These are phyloP conservation scores for Microdochium paspali DNA, from an alignment of 2,329 filamentous ascomycete genomes.

Conservation along the genomic window DNA sequence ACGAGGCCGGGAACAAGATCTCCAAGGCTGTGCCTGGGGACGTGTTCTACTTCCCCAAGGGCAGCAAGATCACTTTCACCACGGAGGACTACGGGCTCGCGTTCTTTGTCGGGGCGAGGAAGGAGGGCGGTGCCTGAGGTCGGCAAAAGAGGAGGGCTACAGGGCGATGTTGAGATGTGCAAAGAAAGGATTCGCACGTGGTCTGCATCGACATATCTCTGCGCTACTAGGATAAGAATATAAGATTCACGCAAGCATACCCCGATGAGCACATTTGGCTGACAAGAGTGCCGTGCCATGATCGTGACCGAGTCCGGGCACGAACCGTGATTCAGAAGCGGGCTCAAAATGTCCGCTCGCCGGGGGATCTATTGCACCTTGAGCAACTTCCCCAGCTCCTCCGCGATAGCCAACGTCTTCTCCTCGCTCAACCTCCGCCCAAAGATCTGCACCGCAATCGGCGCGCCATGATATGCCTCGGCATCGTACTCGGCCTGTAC, in stretches of 20 bases:
- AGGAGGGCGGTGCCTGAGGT: slow-evolving; percentile 14
- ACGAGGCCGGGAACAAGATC: slow-evolving; percentile 51
- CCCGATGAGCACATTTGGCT: too few relatives aligned
- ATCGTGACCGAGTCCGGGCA: too few relatives aligned
- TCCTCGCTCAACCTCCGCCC: slow-evolving; percentile 6
- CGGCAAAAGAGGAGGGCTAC: too few relatives aligned
- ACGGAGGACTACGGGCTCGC: slow-evolving; percentile 51
- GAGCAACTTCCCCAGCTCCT: slow-evolving; percentile 2
- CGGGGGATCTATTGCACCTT: too few relatives aligned
- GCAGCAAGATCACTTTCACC: slow-evolving; percentile 55
- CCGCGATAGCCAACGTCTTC: slow-evolving; percentile 7
- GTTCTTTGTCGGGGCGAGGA: slow-evolving; percentile 41
- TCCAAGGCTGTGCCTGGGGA: slow-evolving; percentile 48
- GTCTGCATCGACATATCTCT: too few relatives aligned
- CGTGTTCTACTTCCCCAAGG: slow-evolving; percentile 61
- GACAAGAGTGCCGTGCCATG: too few relatives aligned
- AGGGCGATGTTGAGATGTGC: too few relatives aligned
- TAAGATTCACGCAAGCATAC: too few relatives aligned
- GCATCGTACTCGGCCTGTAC: slow-evolving; percentile 13
- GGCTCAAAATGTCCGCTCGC: too few relatives aligned
- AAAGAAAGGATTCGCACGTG: too few relatives aligned
- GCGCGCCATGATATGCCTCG: slow-evolving; percentile 5
- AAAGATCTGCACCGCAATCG: slow-evolving; percentile 4
- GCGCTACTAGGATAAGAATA: too few relatives aligned
- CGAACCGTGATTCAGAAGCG: too few relatives aligned